Conservation (phyloP, 176 grass and related monocot species). For the Alloteropsis semialata region DNA sequence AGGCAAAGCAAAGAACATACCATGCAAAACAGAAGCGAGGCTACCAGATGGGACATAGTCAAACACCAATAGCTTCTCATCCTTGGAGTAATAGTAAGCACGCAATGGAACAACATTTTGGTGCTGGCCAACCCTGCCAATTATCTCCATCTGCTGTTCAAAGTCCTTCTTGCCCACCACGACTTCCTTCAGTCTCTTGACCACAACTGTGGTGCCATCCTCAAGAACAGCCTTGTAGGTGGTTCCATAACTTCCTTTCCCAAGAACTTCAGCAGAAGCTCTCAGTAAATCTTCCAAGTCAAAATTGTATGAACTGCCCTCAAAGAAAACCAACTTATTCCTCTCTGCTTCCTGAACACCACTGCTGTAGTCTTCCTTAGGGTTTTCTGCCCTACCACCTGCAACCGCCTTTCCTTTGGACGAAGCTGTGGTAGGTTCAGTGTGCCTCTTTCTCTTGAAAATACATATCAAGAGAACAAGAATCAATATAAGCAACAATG, state of each 20-base stretch:
- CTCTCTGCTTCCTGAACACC: slow-evolving; percentile 88
- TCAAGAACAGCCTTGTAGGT: slow-evolving; percentile 98
- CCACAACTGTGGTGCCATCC: slow-evolving; percentile 87
- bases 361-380: slow-evolving; percentile 91
- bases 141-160: slow-evolving; percentile 94
- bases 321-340: slow-evolving; percentile 93
- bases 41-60: slow-evolving; percentile 75
- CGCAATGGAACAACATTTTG: slow-evolving; percentile 77
- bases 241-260: slow-evolving; percentile 93
- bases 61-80: slow-evolving; percentile 97
- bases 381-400: slow-evolving; percentile 66
- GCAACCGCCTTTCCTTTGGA: slow-evolving; percentile 73
- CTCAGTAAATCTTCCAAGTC: slow-evolving; percentile 93
- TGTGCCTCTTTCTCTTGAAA: slow-evolving; percentile 59
- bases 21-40: slow-evolving; percentile 78
- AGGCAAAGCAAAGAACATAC: slow-evolving; percentile 46
- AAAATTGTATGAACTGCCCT: slow-evolving; percentile 88
- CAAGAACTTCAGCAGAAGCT: slow-evolving; percentile 94
- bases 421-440: slow-evolving; percentile 39
- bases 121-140: slow-evolving; percentile 73
- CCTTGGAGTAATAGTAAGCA: slow-evolving; percentile 99
- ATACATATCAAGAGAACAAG: slow-evolving; percentile 63
- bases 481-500: slow-evolving; percentile 66
- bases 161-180: slow-evolving; percentile 88
- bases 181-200: slow-evolving; percentile 95